Percentiles rank a stretch among this genome's conserved stretches.
These are phyloP conservation scores for Rhodotorula diobovata DNA, from an alignment of 768 basidiomycete species.

Conservation along the genomic window DNA sequence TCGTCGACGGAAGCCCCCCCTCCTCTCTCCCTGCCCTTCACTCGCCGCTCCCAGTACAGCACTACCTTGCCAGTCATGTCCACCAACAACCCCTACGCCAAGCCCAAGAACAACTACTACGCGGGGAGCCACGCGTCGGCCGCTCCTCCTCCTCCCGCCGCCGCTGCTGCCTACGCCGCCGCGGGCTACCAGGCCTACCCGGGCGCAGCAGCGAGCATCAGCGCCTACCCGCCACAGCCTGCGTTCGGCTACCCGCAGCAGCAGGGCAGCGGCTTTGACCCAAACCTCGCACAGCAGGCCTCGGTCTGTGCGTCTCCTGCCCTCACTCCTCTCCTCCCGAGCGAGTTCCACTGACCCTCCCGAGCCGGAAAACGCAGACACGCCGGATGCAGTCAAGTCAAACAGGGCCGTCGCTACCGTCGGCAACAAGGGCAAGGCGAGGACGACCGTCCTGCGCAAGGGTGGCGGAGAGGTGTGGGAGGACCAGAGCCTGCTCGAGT, in stretches of 20 bases:
- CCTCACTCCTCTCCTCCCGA: slow-evolving; percentile 54
- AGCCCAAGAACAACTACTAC: slow-evolving; percentile 15
- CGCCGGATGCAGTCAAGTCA: slow-evolving; percentile 68
- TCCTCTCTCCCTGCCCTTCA: neutral
- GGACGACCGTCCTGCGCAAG: slow-evolving; percentile 88
- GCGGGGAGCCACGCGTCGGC: neutral
- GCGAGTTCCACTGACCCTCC: neutral
- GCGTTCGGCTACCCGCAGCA: neutral
- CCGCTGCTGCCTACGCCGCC: neutral
- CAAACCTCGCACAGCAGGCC: slow-evolving; percentile 17
- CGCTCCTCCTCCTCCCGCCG: neutral
- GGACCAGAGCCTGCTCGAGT: slow-evolving; percentile 91
- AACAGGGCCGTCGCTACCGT: slow-evolving; percentile 53
- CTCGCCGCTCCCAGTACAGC: neutral
- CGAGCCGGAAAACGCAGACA: neutral
- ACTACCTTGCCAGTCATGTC: neutral
- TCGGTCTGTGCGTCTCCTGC: slow-evolving; percentile 45
- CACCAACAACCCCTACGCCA: slow-evolving; percentile 34
- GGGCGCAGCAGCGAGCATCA: neutral
- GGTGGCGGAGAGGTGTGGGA: slow-evolving; percentile 98
- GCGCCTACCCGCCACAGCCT: neutral
- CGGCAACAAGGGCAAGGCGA: slow-evolving; percentile 69
- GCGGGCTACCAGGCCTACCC: neutral
- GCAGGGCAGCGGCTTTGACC: slow-evolving; percentile 19
- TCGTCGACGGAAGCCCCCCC: too few relatives aligned